These are phyloP conservation scores for Solanum corneliomulleri DNA, from an alignment of 257 asterid species.

Conservation along the genomic window DNA sequence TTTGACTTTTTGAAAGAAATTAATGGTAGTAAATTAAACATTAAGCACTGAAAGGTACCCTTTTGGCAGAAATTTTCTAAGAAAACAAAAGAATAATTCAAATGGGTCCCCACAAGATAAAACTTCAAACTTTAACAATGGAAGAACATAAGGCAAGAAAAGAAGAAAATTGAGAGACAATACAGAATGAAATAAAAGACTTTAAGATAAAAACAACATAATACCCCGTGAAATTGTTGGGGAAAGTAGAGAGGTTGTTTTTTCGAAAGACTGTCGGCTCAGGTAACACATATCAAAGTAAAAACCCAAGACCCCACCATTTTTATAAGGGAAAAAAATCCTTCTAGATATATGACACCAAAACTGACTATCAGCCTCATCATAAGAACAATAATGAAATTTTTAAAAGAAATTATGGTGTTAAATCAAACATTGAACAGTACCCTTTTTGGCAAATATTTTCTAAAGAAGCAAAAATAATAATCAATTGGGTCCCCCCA, in stretches of 20 bases:
- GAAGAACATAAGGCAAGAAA: background rate
- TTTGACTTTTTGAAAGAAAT: background rate
- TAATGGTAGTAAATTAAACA: background rate
- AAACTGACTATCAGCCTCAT: background rate
- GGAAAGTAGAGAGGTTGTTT: background rate
- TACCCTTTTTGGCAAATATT: background rate
- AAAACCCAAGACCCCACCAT: background rate
- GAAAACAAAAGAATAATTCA: background rate
- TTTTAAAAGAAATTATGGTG: background rate
- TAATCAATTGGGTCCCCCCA: background rate
- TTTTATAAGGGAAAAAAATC: background rate
- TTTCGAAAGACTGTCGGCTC: background rate
- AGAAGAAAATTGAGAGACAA: background rate
- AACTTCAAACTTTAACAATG: background rate
- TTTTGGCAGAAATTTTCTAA: background rate
- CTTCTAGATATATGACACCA: background rate
- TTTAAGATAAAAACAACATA: background rate
- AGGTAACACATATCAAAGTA: background rate
- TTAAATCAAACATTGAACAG: background rate
- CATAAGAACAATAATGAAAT: background rate
- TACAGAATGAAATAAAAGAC: background rate
- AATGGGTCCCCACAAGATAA: background rate
- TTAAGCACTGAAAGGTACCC: background rate
- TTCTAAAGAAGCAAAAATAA: background rate
- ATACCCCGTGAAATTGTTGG: background rate